Base-by-base conservation (phyloP, 106 monocot species). In the Phalaenopsis equestris region DNA sequence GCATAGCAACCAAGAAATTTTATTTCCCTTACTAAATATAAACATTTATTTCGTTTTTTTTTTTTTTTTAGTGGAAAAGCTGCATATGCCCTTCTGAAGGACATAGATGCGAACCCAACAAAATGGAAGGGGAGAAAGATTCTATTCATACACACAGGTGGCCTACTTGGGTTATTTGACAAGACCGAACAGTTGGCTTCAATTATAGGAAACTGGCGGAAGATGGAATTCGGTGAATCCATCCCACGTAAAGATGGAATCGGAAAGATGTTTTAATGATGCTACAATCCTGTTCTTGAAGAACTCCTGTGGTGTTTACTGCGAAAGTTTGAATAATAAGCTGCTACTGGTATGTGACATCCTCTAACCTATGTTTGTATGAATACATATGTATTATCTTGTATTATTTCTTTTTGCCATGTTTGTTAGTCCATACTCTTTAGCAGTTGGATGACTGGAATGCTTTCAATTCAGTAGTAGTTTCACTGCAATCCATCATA, bases 61-160 rank as follows among this genome's bases (percentile, higher is more conserved):
- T 82, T n/a, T 42, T 80, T 56, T 70, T 83, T 55, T 81, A 98
- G 94, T 79, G 98, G 98, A 42, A 98, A 98, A 87, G 98, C 92
- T 45, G 88, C 87, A 2, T 86, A 87, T 77, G 80, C 67, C n/a
- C 78, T 98, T 89, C 64, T 94, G 48, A 94, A 87, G 84, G 90
- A 98, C 82, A 93, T 98, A 87, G 80, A 75, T 73, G 82, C 79
- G 37, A 91, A 91, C 56, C 94, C 98, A 42, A 41, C 48, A 49
- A 86, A 87, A 73, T 98, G 98, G 98, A 84, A 88, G 77, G 89
- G 88, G 1, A 83, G 90, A 56, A 92, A 84, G 80, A 81, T 98
- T 61, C 88, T 98, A 18, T 98, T 98, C 73, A 80, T 98, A 73
- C 98, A 98, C 64, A 98, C 98, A 0, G 98, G 98, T 23, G 98